These are phyloP conservation scores for Tetrahymena borealis DNA, from an alignment of 73 alveolate species.

Conservation along the genomic window DNA sequence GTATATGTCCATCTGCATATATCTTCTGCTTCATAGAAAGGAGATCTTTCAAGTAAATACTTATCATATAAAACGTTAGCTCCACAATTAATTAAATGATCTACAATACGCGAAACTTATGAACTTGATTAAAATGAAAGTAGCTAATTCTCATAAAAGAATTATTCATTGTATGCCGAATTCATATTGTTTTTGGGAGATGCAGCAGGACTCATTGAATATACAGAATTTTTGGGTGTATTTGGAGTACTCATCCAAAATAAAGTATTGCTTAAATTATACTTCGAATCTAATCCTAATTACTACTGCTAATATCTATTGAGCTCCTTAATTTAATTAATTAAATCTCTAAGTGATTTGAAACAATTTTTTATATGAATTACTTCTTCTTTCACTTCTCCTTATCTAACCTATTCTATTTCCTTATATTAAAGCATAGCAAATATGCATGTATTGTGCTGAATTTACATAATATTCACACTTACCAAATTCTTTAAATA, in stretches of 20 bases:
- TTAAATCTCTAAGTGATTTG: neutral
- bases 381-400: neutral
- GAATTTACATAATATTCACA: too few relatives aligned
- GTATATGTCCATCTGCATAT: neutral
- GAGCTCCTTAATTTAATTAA: neutral
- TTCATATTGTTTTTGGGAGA: neutral
- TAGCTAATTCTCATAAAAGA: neutral
- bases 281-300: too few relatives aligned
- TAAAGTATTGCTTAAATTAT: neutral
- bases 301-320: too few relatives aligned
- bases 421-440: too few relatives aligned
- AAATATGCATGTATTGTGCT: too few relatives aligned
- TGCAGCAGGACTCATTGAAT: neutral
- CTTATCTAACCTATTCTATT: too few relatives aligned
- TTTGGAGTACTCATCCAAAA: neutral
- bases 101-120: neutral
- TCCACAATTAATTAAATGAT: neutral
- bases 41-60: neutral
- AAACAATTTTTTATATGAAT: neutral
- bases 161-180: neutral
- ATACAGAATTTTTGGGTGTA: neutral
- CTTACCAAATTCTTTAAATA: too few relatives aligned
- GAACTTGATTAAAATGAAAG: neutral
- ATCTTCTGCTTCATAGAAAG: neutral
- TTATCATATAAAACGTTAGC: neutral